Evolutionary conservation across 129 eudicot species (phyloP), one percentile per base, ranked within the genome.

Genomic region (Centaurea solstitialis): DNA sequence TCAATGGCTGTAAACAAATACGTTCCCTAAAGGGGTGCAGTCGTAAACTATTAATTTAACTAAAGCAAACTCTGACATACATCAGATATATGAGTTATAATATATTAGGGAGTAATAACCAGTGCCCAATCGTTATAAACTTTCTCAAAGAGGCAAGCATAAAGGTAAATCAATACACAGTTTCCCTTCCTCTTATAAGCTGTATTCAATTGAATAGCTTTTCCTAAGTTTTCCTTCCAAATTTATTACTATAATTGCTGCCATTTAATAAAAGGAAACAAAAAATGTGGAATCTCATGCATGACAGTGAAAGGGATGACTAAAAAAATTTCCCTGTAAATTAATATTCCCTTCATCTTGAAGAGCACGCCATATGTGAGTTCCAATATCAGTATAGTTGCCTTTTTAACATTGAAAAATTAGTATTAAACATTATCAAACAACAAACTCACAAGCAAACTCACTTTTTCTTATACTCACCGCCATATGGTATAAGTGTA

Each of bases 331-430:
- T 57, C 65, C 21, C 65, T 57, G 65, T 57, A 57, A 57, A 57
- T 57, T 57, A 57, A 57, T 57, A 57, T n/a, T 57, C 65, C 65
- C 65, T 57, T 57, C 65, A n/a, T 57, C 65, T 57, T 57, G 65
- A 57, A 57, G 65, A 57, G 65, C 22, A 57, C 65, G 6, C 65
- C 20, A 57, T 57, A 57, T 57, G 22, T 57, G 65, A 57, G 65
- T 57, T 57, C 22, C 22, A 53, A 57, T 57, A 57, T 53, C 65
- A 17, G 65, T 21, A 57, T 18, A 50, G 65, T 53, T 57, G 65
- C 22, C 22, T 57, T 57, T 57, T 57, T 5, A 17, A 57, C 20
- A 15, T 53, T 15, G n/a, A n/a, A n/a, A 57, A 17, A 17, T 57
- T 20, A 57, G 65, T 17, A 57, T n/a, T 17, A 57, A 11, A 57